phyloP scores from a whole-genome alignment of 1,284 basidiomycete genomes.

The Papiliotrema laurentii region DNA sequence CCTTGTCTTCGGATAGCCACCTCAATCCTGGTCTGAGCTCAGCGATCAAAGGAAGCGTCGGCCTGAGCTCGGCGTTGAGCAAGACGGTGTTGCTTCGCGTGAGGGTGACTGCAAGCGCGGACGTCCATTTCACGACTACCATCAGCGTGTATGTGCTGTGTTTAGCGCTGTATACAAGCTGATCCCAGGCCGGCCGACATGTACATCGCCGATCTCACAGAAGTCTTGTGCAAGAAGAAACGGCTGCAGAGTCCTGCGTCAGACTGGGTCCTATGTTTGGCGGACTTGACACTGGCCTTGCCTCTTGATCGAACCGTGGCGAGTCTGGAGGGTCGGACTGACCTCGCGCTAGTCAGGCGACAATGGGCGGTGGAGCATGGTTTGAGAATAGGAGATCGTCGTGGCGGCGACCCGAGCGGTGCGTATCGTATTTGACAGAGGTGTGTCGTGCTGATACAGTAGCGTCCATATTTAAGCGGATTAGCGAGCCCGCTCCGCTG shows the following conservation, averaged over 20 bases:
- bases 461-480: conserved; percentile 88
- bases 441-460: conserved; percentile 1
- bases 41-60: conserved; percentile 26
- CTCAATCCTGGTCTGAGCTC: conserved; percentile 6
- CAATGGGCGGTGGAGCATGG: conserved; percentile 63
- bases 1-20: conserved; percentile 18
- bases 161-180: background rate
- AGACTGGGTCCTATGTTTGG: conserved; percentile 77
- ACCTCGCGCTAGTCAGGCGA: conserved; percentile 76
- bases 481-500: conserved; percentile 63
- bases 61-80: conserved; percentile 26
- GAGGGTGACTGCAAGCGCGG: conserved; percentile 67
- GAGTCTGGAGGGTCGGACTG: conserved; percentile 77
- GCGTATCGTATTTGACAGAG: conserved; percentile 22
- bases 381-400: conserved; percentile 52
- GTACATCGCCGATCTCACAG: conserved; percentile 95
- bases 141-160: conserved; percentile 83
- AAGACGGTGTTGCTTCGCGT: conserved; percentile 66
- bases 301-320: conserved; percentile 95
- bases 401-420: conserved; percentile 82
- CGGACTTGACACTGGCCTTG: conserved; percentile 73
- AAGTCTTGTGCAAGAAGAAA: conserved; percentile 68
- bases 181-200: conserved; percentile 73
- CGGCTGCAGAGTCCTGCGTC: conserved; percentile 67
- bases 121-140: conserved; percentile 78